phyloP scores from a whole-genome alignment of 2,329 filamentous ascomycete genomes.

The Diaporthe humulicola region DNA sequence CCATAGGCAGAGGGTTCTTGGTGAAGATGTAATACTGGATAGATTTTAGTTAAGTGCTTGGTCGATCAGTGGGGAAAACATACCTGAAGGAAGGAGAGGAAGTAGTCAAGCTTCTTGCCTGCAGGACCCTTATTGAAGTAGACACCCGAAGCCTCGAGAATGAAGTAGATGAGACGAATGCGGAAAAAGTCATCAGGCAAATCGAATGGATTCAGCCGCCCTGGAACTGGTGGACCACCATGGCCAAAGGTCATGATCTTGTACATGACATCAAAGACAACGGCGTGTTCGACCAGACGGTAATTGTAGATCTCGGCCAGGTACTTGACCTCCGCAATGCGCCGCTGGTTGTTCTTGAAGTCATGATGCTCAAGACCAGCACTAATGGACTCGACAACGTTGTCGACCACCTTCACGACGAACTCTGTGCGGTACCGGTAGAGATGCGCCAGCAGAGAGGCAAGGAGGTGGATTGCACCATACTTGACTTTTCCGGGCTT shows the following conservation, averaged over 20 bases:
- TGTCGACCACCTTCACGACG: conserved; percentile 91
- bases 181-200: conserved; percentile 96
- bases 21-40: conserved; percentile 90
- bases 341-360: conserved; percentile 96
- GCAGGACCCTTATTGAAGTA: conserved; percentile 95
- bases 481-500: conserved; percentile 98
- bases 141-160: conserved; percentile 95
- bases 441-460: conserved; percentile 88
- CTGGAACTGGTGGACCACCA: conserved; percentile 84
- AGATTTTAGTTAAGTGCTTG: neutral
- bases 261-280: conserved; percentile 96
- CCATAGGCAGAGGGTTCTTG: conserved; percentile 92
- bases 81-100: conserved; percentile 93
- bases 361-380: conserved; percentile 95
- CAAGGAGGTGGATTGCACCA: conserved; percentile 93
- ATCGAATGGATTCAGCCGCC: conserved; percentile 82
- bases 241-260: conserved; percentile 95
- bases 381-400: conserved; percentile 87
- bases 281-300: conserved; percentile 93
- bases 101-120: conserved; percentile 98
- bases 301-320: conserved; percentile 98
- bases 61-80: conserved; percentile 19
- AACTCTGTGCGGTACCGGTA: conserved; percentile 95
- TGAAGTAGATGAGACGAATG: conserved; percentile 87
- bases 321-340: conserved; percentile 96